Conservation (phyloP, 257 asterid genomes). For the Solanum phureja region DNA sequence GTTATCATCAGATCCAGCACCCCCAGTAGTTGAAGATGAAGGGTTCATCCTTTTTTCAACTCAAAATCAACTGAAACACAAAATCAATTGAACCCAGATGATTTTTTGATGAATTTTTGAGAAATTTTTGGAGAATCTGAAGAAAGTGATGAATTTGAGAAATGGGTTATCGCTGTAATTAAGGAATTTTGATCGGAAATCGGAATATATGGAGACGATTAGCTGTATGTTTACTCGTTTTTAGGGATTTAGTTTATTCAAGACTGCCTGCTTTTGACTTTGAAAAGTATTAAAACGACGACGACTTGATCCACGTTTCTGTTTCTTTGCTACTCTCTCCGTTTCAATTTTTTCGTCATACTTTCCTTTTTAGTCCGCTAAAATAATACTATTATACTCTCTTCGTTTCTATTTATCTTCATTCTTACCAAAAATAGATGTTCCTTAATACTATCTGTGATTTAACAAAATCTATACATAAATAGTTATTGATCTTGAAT, state of each 20-base stretch:
- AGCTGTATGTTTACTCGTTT: background rate
- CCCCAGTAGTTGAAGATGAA: slow-evolving; percentile 60
- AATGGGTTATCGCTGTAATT: background rate
- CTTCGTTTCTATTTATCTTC: too few species aligned
- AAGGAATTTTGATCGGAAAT: background rate
- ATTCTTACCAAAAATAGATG: rapidly evolving
- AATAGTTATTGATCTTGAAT: too few species aligned
- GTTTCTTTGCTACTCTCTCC: background rate
- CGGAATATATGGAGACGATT: background rate
- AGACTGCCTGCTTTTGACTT: background rate
- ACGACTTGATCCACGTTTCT: background rate
- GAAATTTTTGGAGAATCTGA: background rate
- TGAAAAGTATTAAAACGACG: background rate
- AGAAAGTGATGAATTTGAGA: background rate
- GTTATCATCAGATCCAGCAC: slow-evolving; percentile 46
- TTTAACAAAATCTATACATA: too few species aligned
- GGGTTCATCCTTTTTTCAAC: background rate
- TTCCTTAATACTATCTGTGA: rapidly evolving
- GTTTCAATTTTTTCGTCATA: too few species aligned
- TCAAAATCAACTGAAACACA: background rate
- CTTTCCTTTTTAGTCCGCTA: background rate
- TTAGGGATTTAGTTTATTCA: background rate
- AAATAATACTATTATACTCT: too few species aligned
- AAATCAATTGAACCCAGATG: background rate
- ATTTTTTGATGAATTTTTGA: too few species aligned